A percentile compares a stretch with the other conserved stretches of the same genome.
These are phyloP conservation scores for Neurospora hispaniola DNA, from an alignment of 495 filamentous ascomycete species.

Conservation along the genomic window DNA sequence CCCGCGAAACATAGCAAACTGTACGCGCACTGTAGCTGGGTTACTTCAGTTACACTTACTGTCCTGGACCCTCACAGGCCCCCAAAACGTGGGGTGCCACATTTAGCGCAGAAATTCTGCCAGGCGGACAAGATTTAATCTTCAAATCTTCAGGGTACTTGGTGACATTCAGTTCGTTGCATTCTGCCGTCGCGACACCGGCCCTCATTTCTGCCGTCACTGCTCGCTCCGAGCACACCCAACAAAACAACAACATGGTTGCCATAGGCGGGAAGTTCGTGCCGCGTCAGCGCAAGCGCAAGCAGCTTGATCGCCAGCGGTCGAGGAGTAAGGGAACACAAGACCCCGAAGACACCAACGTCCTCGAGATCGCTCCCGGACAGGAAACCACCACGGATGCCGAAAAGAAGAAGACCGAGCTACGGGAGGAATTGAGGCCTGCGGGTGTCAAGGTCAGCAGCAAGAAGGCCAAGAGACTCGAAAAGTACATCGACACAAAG, in stretches of 20 bases:
- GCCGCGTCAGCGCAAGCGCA: constrained; percentile 73
- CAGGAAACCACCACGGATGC: constrained; percentile 46
- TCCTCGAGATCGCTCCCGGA: constrained; percentile 55
- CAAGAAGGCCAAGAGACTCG: constrained; percentile 89
- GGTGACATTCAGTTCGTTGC: neutral
- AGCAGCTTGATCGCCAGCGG: constrained; percentile 44
- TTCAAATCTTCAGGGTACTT: constrained; percentile 2
- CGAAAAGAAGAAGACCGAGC: constrained; percentile 50
- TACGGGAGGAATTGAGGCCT: constrained; percentile 53
- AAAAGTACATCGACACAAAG: constrained; percentile 97
- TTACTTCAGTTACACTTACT: neutral
- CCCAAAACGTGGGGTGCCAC: neutral
- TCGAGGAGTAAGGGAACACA: constrained; percentile 31
- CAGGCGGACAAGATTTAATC: constrained; percentile 36
- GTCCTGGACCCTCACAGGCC: neutral
- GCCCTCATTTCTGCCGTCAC: neutral
- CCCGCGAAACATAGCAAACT: neutral
- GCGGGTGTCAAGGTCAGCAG: constrained; percentile 66
- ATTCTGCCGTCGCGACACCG: neutral
- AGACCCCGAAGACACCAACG: constrained; percentile 46
- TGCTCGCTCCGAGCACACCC: neutral
- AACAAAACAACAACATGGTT: constrained; percentile 29
- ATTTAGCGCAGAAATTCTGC: constrained; percentile 29
- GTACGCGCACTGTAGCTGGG: neutral
- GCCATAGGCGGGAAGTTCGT: constrained; percentile 58